phyloP scores from a whole-genome alignment of 371 early-diverging fungal genomes.

The Haplosporangium sp. region DNA sequence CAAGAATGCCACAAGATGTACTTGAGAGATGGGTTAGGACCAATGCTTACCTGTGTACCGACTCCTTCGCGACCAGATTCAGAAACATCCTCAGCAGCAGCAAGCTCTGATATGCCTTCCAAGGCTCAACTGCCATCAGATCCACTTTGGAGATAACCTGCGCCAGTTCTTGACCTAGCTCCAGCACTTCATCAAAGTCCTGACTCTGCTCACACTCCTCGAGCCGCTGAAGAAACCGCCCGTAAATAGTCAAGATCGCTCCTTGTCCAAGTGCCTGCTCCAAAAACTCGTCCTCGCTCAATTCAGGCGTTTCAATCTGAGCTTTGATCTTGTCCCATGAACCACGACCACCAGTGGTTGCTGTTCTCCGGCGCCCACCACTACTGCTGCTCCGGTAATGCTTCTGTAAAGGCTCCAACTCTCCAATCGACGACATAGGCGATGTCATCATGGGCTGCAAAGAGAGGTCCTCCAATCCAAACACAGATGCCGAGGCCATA shows the following conservation, averaged over 20 bases:
- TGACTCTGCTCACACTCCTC: slow-evolving; percentile 34
- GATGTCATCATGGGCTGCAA: slow-evolving; percentile 10
- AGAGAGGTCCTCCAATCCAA: slow-evolving; percentile 38
- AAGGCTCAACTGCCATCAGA: slow-evolving; percentile 28
- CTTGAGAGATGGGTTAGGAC: too few species aligned
- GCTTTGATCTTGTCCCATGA: slow-evolving; percentile 39
- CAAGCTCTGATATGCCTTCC: slow-evolving; percentile 45
- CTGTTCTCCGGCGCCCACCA: neutral
- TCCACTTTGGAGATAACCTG: slow-evolving; percentile 43
- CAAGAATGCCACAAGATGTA: neutral
- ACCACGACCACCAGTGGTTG: slow-evolving; percentile 11
- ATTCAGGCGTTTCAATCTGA: slow-evolving; percentile 35
- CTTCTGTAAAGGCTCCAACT: neutral
- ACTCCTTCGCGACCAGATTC: slow-evolving; percentile 43
- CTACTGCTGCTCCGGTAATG: neutral
- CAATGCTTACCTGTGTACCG: slow-evolving; percentile 32
- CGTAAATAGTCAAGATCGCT: slow-evolving; percentile 41
- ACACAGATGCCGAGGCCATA: slow-evolving; percentile 11
- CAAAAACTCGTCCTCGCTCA: slow-evolving; percentile 45
- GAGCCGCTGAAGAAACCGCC: slow-evolving; percentile 34
- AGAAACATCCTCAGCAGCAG: slow-evolving; percentile 48
- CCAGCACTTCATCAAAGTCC: slow-evolving; percentile 41
- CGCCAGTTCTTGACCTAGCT: slow-evolving; percentile 36
- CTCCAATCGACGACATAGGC: slow-evolving; percentile 15
- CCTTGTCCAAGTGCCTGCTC: slow-evolving; percentile 33